Conservation (phyloP, 495 filamentous ascomycete species). For the Xylaria acuta region DNA sequence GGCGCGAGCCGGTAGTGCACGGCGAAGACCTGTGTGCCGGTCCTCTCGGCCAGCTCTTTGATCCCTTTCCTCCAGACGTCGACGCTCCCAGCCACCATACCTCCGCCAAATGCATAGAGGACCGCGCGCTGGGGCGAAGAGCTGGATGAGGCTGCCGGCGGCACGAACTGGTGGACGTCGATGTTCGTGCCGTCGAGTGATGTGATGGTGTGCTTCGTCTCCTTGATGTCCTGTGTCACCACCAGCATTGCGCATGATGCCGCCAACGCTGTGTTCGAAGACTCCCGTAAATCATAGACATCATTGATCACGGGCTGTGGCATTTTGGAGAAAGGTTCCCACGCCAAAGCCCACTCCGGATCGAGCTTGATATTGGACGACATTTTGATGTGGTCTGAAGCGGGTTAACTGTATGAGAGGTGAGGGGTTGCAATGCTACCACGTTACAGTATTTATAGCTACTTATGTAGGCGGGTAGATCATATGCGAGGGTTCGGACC, state of each 20-base stretch:
- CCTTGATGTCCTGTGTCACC: conserved; percentile 25
- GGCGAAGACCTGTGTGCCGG: conserved; percentile 39
- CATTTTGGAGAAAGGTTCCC: conserved; percentile 5
- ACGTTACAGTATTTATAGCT: not conserved
- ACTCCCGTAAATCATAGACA: conserved; percentile 10
- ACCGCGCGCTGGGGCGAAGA: conserved; percentile 36
- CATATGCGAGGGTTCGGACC: too few relatives aligned
- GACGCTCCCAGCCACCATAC: conserved; percentile 43
- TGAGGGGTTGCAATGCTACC: conserved; percentile 3
- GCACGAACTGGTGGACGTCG: conserved; percentile 34
- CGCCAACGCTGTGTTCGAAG: conserved; percentile 10
- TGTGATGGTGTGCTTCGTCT: conserved; percentile 29
- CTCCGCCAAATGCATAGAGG: conserved; percentile 50
- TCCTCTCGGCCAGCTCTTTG: conserved; percentile 31
- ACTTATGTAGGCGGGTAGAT: not conserved
- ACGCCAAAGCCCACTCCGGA: conserved; percentile 26
- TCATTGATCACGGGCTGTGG: conserved; percentile 20
- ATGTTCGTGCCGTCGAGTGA: conserved; percentile 34
- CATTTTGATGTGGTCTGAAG: conserved; percentile 18
- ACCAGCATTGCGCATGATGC: conserved; percentile 7
- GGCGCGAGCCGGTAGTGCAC: conserved; percentile 52
- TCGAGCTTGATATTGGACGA: conserved; percentile 27
- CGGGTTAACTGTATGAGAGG: not conserved
- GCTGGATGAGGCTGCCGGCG: conserved; percentile 5
- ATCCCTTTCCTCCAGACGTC: conserved; percentile 28